Evolutionary conservation across 345 rosid genomes (phyloP).

Genomic region (Pelargonium nanum): DNA sequence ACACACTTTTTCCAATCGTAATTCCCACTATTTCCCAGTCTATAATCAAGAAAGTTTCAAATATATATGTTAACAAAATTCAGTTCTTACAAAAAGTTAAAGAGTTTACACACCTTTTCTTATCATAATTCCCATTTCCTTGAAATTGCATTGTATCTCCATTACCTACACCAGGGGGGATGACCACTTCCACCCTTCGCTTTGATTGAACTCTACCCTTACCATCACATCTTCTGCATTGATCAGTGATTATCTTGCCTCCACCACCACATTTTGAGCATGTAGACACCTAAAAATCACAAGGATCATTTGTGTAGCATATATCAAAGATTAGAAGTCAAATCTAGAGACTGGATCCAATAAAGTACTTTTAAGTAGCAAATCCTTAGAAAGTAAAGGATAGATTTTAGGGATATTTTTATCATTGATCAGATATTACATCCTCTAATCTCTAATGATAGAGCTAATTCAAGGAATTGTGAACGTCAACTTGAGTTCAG

Average conservation of each 20-base stretch:
- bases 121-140: conserved; percentile 65
- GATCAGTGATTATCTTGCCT: conserved; percentile 69
- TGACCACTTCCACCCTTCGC: conserved; percentile 39
- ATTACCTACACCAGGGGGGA: conserved; percentile 76
- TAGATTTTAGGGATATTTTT: no score
- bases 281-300: conserved; percentile 61
- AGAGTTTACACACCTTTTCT: conserved; percentile 37
- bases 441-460: no score
- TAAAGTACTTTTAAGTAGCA: no score
- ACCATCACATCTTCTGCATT: conserved; percentile 56
- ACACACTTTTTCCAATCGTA: no score
- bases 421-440: no score
- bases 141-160: conserved; percentile 61
- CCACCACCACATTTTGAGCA: conserved; percentile 74
- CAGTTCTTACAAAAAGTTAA: conserved; percentile 4
- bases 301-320: conserved; percentile 13
- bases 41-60: no score
- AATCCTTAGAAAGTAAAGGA: no score
- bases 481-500: no score
- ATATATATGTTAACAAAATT: not conserved
- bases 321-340: conserved; percentile 9
- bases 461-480: no score
- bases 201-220: conserved; percentile 47
- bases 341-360: not conserved
- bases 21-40: no score